These are phyloP conservation scores for Sherardia arvensis DNA, from an alignment of 257 asterid genomes.

Conservation along the genomic window DNA sequence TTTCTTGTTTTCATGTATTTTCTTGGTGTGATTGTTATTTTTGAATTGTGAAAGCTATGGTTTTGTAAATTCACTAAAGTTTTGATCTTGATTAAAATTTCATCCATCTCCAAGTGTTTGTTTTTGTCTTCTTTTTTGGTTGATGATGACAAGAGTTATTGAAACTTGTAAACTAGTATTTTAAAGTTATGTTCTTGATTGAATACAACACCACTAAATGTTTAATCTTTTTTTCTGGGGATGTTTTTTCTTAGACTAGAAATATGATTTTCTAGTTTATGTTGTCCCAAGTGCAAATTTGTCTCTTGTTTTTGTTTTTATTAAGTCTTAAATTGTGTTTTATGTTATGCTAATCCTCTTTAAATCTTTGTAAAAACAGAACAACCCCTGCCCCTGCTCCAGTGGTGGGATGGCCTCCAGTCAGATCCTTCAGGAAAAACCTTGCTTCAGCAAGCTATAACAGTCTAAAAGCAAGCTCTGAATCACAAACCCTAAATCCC, in stretches of 20 bases:
- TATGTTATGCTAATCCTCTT: neutral
- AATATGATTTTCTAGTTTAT: neutral
- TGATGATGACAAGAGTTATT: neutral
- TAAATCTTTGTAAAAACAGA: slow-evolving; percentile 22
- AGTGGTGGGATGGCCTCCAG: slow-evolving; percentile 97
- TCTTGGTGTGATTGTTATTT: neutral
- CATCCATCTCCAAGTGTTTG: neutral
- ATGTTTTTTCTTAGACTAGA: neutral
- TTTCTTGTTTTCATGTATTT: neutral
- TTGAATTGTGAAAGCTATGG: neutral
- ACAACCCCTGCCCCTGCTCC: slow-evolving; percentile 78
- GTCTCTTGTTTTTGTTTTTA: neutral
- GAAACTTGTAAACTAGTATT: neutral
- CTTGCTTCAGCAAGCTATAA: slow-evolving; percentile 31
- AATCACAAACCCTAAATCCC: slow-evolving; percentile 24
- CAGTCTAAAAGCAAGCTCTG: slow-evolving; percentile 34
- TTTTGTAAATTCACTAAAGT: neutral
- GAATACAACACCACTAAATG: neutral
- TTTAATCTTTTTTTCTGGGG: too few species aligned
- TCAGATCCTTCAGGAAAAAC: slow-evolving; percentile 71
- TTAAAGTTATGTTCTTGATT: neutral
- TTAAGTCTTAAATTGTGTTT: neutral
- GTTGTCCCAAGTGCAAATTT: neutral
- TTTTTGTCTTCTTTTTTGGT: neutral
- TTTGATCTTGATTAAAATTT: neutral